Conservation (phyloP, 2,329 filamentous ascomycete species). For the Raffaelea ambrosiae region DNA sequence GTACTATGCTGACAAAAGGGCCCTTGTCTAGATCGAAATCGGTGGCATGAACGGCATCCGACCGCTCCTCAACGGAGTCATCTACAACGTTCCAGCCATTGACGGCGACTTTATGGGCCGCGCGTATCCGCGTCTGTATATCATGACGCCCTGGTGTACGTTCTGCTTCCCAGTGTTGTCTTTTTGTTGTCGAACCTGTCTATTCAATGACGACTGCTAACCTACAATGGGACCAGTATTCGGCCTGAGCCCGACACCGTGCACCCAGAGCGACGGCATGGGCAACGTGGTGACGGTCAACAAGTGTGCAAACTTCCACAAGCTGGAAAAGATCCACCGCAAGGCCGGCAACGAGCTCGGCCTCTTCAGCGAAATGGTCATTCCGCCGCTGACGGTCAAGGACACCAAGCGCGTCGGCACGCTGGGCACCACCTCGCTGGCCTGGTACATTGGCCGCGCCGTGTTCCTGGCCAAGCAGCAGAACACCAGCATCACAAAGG, state of each 20-base stretch:
- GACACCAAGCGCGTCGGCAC: conserved; percentile 18
- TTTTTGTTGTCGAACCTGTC: too few species aligned
- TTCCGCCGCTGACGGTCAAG: neutral
- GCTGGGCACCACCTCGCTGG: conserved; percentile 25
- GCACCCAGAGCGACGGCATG: neutral
- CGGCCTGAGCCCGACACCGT: neutral
- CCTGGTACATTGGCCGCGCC: conserved; percentile 35
- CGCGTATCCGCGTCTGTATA: too few species aligned
- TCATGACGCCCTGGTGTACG: too few species aligned
- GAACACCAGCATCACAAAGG: conserved; percentile 34
- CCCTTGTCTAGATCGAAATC: too few species aligned
- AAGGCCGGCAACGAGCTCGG: neutral
- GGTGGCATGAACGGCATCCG: too few species aligned
- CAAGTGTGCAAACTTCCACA: neutral
- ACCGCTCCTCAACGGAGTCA: too few species aligned
- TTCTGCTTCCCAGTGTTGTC: too few species aligned
- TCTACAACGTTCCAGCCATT: too few species aligned
- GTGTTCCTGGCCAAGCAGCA: conserved; percentile 30
- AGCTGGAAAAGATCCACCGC: neutral
- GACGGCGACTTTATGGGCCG: too few species aligned
- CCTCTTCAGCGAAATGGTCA: neutral
- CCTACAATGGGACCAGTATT: neutral
- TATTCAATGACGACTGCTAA: too few species aligned
- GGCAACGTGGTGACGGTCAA: neutral
- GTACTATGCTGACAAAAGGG: too few species aligned